phyloP scores from a whole-genome alignment of 805 yeast genomes.

The Pichia scutulata region DNA sequence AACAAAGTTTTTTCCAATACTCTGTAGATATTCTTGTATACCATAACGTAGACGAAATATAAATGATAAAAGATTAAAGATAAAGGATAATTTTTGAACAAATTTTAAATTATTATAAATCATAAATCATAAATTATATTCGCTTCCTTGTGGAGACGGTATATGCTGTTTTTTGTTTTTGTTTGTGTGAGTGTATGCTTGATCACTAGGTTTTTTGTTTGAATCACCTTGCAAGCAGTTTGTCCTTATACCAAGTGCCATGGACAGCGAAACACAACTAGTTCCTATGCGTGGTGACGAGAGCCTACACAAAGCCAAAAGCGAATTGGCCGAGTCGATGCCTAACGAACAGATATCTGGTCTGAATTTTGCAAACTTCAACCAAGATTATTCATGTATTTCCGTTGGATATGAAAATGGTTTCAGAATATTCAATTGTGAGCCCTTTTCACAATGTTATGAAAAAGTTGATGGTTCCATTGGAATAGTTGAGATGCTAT shows the following conservation, averaged over 20 bases:
- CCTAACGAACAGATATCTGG: conserved; percentile 4
- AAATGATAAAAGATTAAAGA: background rate
- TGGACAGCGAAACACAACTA: background rate
- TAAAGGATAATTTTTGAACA: background rate
- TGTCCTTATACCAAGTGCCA: background rate
- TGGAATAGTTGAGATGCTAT: conserved; percentile 86
- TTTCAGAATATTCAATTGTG: conserved; percentile 78
- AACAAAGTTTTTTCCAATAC: background rate
- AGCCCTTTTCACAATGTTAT: conserved; percentile 75
- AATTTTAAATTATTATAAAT: too few species aligned
- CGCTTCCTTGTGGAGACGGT: background rate
- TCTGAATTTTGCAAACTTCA: conserved; percentile 49
- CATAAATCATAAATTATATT: too few species aligned
- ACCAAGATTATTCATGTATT: conserved; percentile 83
- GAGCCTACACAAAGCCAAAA: background rate
- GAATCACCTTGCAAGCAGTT: background rate
- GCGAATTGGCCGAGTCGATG: background rate
- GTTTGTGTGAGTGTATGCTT: background rate
- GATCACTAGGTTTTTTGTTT: background rate
- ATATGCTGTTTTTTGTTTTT: background rate
- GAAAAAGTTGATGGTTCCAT: conserved; percentile 41
- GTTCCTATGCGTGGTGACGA: background rate
- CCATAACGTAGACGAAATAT: background rate
- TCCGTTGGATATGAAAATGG: conserved; percentile 64
- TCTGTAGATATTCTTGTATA: background rate